Percentiles rank a stretch among this genome's conserved stretches.
These are phyloP conservation scores for Peterozyma xylosa DNA, from an alignment of 805 yeast species.

Conservation along the genomic window DNA sequence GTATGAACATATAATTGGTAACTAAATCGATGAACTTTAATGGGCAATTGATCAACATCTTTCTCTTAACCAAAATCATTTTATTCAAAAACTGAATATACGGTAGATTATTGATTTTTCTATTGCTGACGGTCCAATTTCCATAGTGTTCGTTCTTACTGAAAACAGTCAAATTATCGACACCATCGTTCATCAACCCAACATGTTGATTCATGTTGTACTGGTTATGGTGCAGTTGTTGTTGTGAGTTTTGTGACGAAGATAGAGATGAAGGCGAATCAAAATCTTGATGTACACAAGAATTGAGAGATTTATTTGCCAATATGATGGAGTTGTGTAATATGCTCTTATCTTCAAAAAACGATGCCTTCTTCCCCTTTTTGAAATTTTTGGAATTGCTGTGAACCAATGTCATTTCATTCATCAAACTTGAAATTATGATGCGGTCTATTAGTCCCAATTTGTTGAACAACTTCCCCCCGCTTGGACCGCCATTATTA, in stretches of 20 bases:
- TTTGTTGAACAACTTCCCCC: conserved; percentile 12
- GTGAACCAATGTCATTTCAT: conserved; percentile 22
- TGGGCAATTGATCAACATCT: conserved; percentile 43
- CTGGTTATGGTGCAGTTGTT: conserved; percentile 7
- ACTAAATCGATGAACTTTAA: conserved; percentile 39
- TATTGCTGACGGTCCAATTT: conserved; percentile 11
- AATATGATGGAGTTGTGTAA: conserved; percentile 48
- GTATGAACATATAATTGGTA: conserved; percentile 37
- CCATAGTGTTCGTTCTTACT: conserved; percentile 7
- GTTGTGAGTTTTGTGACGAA: not conserved
- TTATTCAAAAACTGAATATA: conserved; percentile 21
- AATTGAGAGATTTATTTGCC: conserved; percentile 34
- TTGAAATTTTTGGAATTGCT: not conserved
- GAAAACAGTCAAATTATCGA: conserved; percentile 8
- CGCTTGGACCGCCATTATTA: not conserved
- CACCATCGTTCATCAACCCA: conserved; percentile 10
- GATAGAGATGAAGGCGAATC: conserved; percentile 9
- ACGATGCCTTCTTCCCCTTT: conserved; percentile 8
- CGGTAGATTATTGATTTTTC: conserved; percentile 13
- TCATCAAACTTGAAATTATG: conserved; percentile 22
- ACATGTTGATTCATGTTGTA: conserved; percentile 10
- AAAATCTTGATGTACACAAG: conserved; percentile 4
- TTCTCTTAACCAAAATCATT: conserved; percentile 37
- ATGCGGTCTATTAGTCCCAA: conserved; percentile 15
- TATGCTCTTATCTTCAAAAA: conserved; percentile 28